Percentiles rank a stretch among this genome's conserved stretches.
Evolutionary conservation across 306 rosid species (phyloP).

Genomic region (Trifolium fragiferum): DNA sequence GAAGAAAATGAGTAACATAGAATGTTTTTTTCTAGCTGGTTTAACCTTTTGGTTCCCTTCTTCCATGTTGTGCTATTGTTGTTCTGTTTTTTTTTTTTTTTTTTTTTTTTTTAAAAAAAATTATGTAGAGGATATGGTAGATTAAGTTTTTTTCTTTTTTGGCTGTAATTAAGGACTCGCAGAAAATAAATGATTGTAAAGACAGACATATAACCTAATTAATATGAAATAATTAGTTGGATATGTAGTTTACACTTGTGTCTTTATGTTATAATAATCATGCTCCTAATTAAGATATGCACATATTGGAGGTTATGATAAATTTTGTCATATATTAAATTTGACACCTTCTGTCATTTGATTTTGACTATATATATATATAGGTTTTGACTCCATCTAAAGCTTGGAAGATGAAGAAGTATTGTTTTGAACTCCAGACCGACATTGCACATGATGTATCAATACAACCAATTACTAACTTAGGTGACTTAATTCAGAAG

Average conservation of each 20-base stretch:
- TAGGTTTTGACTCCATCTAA: too few species aligned
- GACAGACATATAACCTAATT: conserved; percentile 12
- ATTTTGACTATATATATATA: too few species aligned
- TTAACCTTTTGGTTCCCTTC: conserved; percentile 36
- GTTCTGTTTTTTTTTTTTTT: conserved; percentile 4
- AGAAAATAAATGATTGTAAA: conserved; percentile 27
- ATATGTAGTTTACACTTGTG: neutral
- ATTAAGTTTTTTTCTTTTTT: conserved; percentile 18
- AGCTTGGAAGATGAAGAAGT: too few species aligned
- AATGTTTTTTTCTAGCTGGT: conserved; percentile 1
- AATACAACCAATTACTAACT: too few species aligned
- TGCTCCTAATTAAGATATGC: too few species aligned
- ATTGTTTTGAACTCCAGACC: too few species aligned
- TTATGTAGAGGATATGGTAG: neutral
- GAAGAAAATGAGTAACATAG: conserved; percentile 57
- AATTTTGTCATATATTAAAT: too few species aligned
- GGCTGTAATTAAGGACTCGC: neutral
- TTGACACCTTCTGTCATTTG: too few species aligned
- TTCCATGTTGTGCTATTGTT: conserved; percentile 29
- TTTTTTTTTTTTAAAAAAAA: neutral
- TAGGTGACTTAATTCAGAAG: too few species aligned
- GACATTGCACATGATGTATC: too few species aligned
- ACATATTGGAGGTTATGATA: too few species aligned
- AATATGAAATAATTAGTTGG: neutral
- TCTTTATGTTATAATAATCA: too few species aligned